Conservation (phyloP, 768 basidiomycete species). For the Boletales sp. region DNA sequence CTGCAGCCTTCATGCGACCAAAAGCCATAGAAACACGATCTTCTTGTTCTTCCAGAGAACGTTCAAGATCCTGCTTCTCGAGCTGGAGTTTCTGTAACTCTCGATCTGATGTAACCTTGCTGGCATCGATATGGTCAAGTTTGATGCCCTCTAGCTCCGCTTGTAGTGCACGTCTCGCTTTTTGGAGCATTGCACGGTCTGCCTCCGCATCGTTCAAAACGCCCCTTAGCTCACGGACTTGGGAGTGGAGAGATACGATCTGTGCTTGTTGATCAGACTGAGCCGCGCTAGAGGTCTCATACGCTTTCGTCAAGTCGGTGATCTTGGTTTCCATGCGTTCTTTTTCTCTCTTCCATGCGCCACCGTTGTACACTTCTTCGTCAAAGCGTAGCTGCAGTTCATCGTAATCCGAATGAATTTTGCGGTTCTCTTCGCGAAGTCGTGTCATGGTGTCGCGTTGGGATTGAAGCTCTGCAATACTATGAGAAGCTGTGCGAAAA, state of each 20-base stretch:
- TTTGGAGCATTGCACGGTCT: slow-evolving; percentile 73
- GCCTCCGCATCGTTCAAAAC: slow-evolving; percentile 86
- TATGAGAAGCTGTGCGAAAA: slow-evolving; percentile 5
- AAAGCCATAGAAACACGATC: slow-evolving; percentile 69
- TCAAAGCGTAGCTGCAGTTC: slow-evolving; percentile 72
- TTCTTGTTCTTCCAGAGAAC: slow-evolving; percentile 72
- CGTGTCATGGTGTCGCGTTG: slow-evolving; percentile 74
- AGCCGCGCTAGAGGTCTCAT: slow-evolving; percentile 64
- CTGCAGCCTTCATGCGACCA: slow-evolving; percentile 81
- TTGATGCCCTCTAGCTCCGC: slow-evolving; percentile 80
- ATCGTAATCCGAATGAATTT: slow-evolving; percentile 71
- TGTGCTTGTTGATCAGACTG: slow-evolving; percentile 83
- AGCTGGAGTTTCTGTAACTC: slow-evolving; percentile 73
- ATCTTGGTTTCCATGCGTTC: slow-evolving; percentile 86
- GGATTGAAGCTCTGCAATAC: slow-evolving; percentile 60
- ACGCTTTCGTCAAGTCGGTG: slow-evolving; percentile 66
- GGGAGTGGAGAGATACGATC: slow-evolving; percentile 79
- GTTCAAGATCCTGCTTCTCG: slow-evolving; percentile 79
- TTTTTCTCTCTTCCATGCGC: slow-evolving; percentile 85
- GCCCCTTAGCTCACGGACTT: slow-evolving; percentile 77
- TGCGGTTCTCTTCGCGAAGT: slow-evolving; percentile 76
- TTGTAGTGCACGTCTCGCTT: slow-evolving; percentile 76
- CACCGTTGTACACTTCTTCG: slow-evolving; percentile 73
- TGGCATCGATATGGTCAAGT: slow-evolving; percentile 67
- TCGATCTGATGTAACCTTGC: slow-evolving; percentile 64